Percentiles rank a stretch among this genome's conserved stretches.
phyloP scores from a whole-genome alignment of 2,329 filamentous ascomycete species.

The Magnaporthiopsis incrustans region DNA sequence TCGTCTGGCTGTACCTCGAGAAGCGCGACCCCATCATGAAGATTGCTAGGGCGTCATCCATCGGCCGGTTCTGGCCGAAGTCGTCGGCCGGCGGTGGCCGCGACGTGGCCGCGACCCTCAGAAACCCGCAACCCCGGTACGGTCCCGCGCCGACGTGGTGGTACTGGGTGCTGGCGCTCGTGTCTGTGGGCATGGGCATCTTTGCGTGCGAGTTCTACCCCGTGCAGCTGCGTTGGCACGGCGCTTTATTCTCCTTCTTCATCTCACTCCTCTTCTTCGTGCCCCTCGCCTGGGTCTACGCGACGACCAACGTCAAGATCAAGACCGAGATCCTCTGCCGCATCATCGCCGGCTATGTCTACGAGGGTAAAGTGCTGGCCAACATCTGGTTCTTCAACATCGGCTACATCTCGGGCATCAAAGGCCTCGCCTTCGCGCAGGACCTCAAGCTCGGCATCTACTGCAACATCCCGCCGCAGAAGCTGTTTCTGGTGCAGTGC shows the following conservation, averaged over 20 bases:
- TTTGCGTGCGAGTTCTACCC: conserved; percentile 37
- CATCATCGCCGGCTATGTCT: conserved; percentile 39
- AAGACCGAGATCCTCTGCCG: conserved; percentile 39
- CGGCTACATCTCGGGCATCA: conserved; percentile 30
- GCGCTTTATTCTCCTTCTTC: background rate
- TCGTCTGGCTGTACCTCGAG: conserved; percentile 41
- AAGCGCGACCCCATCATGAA: background rate
- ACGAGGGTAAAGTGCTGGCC: conserved; percentile 35
- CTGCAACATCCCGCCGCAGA: conserved; percentile 39
- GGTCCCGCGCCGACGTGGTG: conserved; percentile 30
- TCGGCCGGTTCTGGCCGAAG: background rate
- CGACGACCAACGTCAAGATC: conserved; percentile 39
- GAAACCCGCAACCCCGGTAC: background rate
- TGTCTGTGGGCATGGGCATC: conserved; percentile 25
- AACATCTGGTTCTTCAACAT: conserved; percentile 38
- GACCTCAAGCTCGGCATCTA: conserved; percentile 46
- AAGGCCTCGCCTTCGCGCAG: conserved; percentile 36
- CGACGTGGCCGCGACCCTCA: background rate
- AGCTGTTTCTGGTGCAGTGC: conserved; percentile 38
- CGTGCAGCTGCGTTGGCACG: conserved; percentile 13
- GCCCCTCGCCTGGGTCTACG: conserved; percentile 31
- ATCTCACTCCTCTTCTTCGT: conserved; percentile 35
- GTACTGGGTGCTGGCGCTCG: conserved; percentile 28
- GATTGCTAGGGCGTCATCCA: background rate
- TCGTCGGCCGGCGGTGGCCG: background rate